These are phyloP conservation scores for Plasmodium inui DNA, from an alignment of 169 alveolate species.

Conservation along the genomic window DNA sequence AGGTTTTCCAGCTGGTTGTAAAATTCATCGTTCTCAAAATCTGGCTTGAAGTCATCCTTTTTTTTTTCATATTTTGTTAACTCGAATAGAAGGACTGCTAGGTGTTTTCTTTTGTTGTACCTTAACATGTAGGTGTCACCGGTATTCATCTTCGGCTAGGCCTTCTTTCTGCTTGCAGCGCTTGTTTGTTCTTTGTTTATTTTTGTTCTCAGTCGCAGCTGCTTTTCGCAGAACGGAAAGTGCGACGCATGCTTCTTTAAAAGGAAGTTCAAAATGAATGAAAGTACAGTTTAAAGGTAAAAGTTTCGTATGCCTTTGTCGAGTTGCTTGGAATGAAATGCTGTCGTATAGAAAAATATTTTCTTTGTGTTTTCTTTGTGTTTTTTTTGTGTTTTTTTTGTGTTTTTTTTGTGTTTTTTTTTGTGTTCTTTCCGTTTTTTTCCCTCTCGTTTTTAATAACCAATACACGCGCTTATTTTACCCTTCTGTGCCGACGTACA, in stretches of 20 bases:
- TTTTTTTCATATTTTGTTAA: conserved; percentile 57
- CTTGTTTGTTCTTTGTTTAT: not conserved
- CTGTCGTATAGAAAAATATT: not conserved
- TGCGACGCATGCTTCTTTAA: not conserved
- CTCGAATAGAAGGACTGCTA: conserved; percentile 22
- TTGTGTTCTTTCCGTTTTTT: not conserved
- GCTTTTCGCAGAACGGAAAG: not conserved
- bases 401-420: too few relatives aligned
- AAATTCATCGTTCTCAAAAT: conserved; percentile 58
- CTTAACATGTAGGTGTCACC: conserved; percentile 40
- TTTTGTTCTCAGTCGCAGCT: not conserved
- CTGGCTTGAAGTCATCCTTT: conserved; percentile 1
- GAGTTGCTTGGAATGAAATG: not conserved
- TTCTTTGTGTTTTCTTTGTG: too few relatives aligned
- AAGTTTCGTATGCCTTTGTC: not conserved
- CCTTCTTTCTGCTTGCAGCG: not conserved
- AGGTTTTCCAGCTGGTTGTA: conserved; percentile 41
- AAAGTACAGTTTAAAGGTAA: not conserved
- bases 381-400: too few relatives aligned
- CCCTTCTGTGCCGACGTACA: not conserved
- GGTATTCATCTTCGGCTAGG: conserved; percentile 4
- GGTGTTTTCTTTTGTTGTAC: conserved; percentile 8
- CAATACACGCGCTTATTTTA: not conserved
- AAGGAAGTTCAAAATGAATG: not conserved
- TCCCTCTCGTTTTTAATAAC: not conserved